These are phyloP conservation scores for Saccharomycopsis javanensis DNA, from an alignment of 805 yeast genomes.

Conservation along the genomic window DNA sequence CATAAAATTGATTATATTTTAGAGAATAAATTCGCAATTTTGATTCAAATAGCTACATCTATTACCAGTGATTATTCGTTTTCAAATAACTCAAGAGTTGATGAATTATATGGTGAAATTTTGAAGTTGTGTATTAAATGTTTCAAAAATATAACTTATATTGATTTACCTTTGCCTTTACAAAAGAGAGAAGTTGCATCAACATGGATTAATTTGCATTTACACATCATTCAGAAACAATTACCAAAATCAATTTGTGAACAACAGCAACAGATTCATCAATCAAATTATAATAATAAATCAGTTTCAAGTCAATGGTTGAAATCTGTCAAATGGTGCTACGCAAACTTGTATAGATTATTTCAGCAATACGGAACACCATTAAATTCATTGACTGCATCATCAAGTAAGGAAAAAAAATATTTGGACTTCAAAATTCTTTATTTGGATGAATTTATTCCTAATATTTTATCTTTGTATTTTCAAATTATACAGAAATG, in stretches of 20 bases:
- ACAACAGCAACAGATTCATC: slow-evolving; percentile 24
- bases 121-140: slow-evolving; percentile 62
- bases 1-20: slow-evolving; percentile 45
- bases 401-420: slow-evolving; percentile 33
- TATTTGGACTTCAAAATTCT: slow-evolving; percentile 52
- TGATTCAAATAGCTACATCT: slow-evolving; percentile 56
- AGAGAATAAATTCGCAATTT: slow-evolving; percentile 49
- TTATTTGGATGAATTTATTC: slow-evolving; percentile 53
- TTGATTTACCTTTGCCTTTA: slow-evolving; percentile 58
- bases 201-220: slow-evolving; percentile 73
- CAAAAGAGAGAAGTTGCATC: slow-evolving; percentile 43
- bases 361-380: slow-evolving; percentile 60
- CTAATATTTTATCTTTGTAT: slow-evolving; percentile 58
- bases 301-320: slow-evolving; percentile 49
- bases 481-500: slow-evolving; percentile 63
- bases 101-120: slow-evolving; percentile 53
- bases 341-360: slow-evolving; percentile 62
- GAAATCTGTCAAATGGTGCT: slow-evolving; percentile 83
- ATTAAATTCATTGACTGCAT: slow-evolving; percentile 4
- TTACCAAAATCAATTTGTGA: slow-evolving; percentile 45
- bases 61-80: slow-evolving; percentile 27
- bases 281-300: slow-evolving; percentile 24
- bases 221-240: slow-evolving; percentile 49
- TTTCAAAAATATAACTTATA: slow-evolving; percentile 67
- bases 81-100: slow-evolving; percentile 26